Percentiles rank a stretch among this genome's conserved stretches.
These are phyloP conservation scores for Prillingera fragicola DNA, from an alignment of 1,284 basidiomycete species.

Conservation along the genomic window DNA sequence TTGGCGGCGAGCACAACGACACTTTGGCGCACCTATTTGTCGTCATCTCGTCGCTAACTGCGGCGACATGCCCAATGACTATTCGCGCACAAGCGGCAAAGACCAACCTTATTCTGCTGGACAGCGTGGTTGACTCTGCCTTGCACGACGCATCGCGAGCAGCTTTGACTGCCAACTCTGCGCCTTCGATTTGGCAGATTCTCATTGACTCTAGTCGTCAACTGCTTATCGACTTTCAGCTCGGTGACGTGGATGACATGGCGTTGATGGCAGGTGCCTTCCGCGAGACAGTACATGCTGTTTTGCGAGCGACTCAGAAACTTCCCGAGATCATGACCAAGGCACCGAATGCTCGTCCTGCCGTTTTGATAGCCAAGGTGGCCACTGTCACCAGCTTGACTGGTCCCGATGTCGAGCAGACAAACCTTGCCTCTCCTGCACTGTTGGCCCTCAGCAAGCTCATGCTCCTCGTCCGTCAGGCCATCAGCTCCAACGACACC, in stretches of 20 bases:
- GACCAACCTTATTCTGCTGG: conserved; percentile 25
- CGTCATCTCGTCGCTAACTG: conserved; percentile 24
- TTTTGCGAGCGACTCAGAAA: conserved; percentile 12
- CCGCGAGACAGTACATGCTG: conserved; percentile 19
- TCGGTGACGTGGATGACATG: conserved; percentile 30
- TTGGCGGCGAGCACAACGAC: conserved; percentile 19
- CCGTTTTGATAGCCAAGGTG: conserved; percentile 27
- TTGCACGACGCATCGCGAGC: conserved; percentile 8
- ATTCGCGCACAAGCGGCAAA: conserved; percentile 25
- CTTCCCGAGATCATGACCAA: conserved; percentile 22
- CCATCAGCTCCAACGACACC: conserved; percentile 12
- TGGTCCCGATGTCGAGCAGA: conserved; percentile 34
- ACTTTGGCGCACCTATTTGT: conserved; percentile 20
- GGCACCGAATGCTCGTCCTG: conserved; percentile 21
- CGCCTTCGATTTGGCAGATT: conserved; percentile 28
- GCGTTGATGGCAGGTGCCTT: conserved; percentile 26
- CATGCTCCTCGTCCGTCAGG: conserved; percentile 22
- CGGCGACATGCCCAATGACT: conserved; percentile 22
- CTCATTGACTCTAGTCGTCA: conserved; percentile 35
- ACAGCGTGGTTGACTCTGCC: conserved; percentile 8
- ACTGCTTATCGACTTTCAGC: conserved; percentile 34
- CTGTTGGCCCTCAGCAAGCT: conserved; percentile 27
- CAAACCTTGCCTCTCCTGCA: conserved; percentile 21
- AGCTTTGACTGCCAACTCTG: conserved; percentile 7
- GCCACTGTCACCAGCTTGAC: conserved; percentile 24